phyloP scores from a whole-genome alignment of 768 basidiomycete species.

The Tricholoma hemisulphureum region DNA sequence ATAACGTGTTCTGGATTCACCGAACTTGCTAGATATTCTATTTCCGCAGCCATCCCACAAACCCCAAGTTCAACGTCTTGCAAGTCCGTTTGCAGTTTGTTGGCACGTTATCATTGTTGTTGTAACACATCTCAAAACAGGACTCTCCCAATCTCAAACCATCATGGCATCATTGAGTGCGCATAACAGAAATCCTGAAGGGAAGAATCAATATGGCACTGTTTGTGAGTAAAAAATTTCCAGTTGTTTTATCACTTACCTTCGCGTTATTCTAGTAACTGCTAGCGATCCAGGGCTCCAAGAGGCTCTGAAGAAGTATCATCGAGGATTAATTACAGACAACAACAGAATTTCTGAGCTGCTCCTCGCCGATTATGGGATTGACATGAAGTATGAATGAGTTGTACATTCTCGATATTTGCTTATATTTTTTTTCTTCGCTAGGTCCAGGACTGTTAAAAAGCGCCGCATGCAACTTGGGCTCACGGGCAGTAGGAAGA shows the following conservation, averaged over 20 bases:
- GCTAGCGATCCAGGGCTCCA: constrained; percentile 11
- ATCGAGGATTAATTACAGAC: constrained; percentile 13
- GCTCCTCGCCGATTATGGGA: constrained; percentile 16
- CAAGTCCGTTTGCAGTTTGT: background rate
- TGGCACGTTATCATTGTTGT: background rate
- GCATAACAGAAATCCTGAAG: constrained; percentile 16
- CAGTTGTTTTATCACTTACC: background rate
- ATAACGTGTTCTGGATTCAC: background rate
- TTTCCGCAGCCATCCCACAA: too few species aligned
- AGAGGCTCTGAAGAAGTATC: constrained; percentile 12
- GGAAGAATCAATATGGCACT: constrained; percentile 20
- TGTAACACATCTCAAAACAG: background rate
- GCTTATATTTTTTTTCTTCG: background rate
- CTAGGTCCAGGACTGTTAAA: background rate
- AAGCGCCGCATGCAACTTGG: background rate
- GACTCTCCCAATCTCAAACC: background rate
- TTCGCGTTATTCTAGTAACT: constrained; percentile 1
- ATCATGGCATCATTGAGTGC: background rate
- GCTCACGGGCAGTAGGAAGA: background rate
- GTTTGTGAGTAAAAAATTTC: constrained; percentile 9
- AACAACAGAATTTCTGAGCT: constrained; percentile 17
- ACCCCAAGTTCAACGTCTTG: background rate
- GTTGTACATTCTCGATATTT: background rate
- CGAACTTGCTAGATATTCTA: background rate
- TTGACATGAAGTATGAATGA: constrained; percentile 14